Percentiles rank a stretch among this genome's conserved stretches.
phyloP scores from a whole-genome alignment of 176 grass and related monocot genomes.

The Panicum miliaceum region DNA sequence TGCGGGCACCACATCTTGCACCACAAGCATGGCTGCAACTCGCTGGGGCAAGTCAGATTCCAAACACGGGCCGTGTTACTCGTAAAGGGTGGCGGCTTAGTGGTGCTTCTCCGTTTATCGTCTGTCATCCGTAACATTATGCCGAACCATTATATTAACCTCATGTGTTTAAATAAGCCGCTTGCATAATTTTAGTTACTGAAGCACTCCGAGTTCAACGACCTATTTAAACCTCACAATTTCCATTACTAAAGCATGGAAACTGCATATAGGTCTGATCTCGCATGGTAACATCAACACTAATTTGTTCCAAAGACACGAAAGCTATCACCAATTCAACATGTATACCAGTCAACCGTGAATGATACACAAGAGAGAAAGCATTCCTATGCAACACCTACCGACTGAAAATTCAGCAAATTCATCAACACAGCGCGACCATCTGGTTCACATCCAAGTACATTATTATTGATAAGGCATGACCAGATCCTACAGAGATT shows the following conservation, averaged over 20 bases:
- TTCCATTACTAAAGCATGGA: background rate
- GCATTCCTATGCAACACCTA: background rate
- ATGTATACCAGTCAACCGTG: background rate
- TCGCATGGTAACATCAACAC: background rate
- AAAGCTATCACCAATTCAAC: background rate
- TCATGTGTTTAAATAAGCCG: background rate
- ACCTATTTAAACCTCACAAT: background rate
- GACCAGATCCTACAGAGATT: constrained; percentile 15
- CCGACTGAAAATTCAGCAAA: constrained; percentile 13
- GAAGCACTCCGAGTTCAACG: background rate
- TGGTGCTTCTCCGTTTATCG: too few relatives aligned
- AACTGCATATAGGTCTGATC: background rate
- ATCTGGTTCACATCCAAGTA: constrained; percentile 30
- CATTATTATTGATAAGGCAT: constrained; percentile 38
- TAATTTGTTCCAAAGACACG: background rate
- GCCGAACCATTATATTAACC: background rate
- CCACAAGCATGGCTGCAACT: too few relatives aligned
- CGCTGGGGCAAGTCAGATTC: too few relatives aligned
- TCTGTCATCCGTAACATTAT: too few relatives aligned
- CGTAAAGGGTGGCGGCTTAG: too few relatives aligned
- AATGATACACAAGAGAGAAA: background rate
- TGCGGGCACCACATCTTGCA: too few relatives aligned
- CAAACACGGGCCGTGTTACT: too few relatives aligned
- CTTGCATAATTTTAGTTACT: too few relatives aligned
- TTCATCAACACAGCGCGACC: background rate